Base-by-base conservation (phyloP, 2,329 filamentous ascomycete species). In the Catunica adiposa region DNA sequence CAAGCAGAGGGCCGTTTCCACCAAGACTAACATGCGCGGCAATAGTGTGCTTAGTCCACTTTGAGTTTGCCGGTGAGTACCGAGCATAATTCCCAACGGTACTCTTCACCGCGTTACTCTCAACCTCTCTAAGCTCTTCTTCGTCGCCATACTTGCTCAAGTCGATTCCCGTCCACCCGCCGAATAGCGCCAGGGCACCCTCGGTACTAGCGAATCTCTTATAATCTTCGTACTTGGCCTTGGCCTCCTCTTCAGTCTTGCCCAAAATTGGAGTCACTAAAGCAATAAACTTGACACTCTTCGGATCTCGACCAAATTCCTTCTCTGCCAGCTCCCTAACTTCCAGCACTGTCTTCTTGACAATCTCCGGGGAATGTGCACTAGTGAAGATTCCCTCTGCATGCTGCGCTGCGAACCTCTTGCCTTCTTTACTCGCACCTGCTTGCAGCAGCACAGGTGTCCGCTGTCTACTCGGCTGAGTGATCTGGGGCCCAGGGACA, bases 1-100 rank as follows among this genome's bases (percentile, higher is more conserved):
- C 78, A 2, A 80, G 66, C 0, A 80, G 73, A 0, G 81, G 77
- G 0, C 82, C 81, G 17, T 84, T 74, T 1, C 83, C 83, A 3
- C 83, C 83, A 3, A 59, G 73, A 44, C 76, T 78, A 52, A 86
- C 76, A 60, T 84, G 79, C 62, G 84, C 74, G 0, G 80, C 83
- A 3, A 87, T 74, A 0, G 80, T 84, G 51, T 77, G 71, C 64
- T 86, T 86, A 0, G 83, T 87, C 84, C 84, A 87, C 62, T 83
- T 84, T 0, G 74, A 70, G 1, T 78, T 76, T 1, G 72, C 75
- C 0, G 80, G 79, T 0, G 77, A 75, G 48, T 77, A 75, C 47
- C 75, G 71, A 8, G 77, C 72, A 62, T 77, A 76, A 1, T 69
- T 75, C 59, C 79, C 74, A 1, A 80, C 74, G 0, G 73, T 76